A percentile compares a stretch with the other conserved stretches of the same genome.
phyloP scores from a whole-genome alignment of 2,329 filamentous ascomycete genomes.

The Diaporthe citriasiana region DNA sequence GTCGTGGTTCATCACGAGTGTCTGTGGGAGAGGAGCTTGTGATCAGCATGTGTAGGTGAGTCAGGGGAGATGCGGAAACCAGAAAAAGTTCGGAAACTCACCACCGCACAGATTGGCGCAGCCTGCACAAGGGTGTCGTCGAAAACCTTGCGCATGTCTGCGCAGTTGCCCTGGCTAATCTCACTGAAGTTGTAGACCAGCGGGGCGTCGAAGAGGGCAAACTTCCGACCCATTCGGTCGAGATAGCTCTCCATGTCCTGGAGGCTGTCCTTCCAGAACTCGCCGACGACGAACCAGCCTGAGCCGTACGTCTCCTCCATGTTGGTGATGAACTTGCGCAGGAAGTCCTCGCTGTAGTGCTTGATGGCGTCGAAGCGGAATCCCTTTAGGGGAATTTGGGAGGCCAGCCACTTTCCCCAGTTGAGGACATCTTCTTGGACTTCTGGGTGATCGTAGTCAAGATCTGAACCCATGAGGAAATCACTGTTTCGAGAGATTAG shows the following conservation, averaged over 20 bases:
- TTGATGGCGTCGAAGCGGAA: constrained; percentile 81
- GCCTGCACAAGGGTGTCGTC: constrained; percentile 68
- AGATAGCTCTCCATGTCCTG: constrained; percentile 53
- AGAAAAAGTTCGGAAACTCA: constrained; percentile 36
- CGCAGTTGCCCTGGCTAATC: constrained; percentile 67
- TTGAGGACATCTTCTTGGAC: constrained; percentile 74
- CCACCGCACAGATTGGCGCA: constrained; percentile 54
- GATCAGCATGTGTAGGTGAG: neutral
- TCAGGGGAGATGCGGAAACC: neutral
- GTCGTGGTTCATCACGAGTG: constrained; percentile 81
- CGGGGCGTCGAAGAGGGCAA: constrained; percentile 76
- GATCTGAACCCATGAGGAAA: constrained; percentile 80
- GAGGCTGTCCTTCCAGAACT: constrained; percentile 57
- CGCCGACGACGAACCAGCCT: constrained; percentile 56
- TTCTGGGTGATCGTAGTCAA: constrained; percentile 75
- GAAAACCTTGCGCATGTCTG: constrained; percentile 75
- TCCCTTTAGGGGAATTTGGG: constrained; percentile 72
- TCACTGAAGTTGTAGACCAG: constrained; percentile 77
- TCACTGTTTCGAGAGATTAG: constrained; percentile 58
- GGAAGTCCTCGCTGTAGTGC: constrained; percentile 78
- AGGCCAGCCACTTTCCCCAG: constrained; percentile 78
- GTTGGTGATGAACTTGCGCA: constrained; percentile 72
- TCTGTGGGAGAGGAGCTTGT: constrained; percentile 54
- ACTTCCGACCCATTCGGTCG: constrained; percentile 66
- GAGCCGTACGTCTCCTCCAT: constrained; percentile 62